Percentiles rank a stretch among this genome's conserved stretches.
phyloP scores from a whole-genome alignment of 805 yeast species.

The Ogataea zsoltii region DNA sequence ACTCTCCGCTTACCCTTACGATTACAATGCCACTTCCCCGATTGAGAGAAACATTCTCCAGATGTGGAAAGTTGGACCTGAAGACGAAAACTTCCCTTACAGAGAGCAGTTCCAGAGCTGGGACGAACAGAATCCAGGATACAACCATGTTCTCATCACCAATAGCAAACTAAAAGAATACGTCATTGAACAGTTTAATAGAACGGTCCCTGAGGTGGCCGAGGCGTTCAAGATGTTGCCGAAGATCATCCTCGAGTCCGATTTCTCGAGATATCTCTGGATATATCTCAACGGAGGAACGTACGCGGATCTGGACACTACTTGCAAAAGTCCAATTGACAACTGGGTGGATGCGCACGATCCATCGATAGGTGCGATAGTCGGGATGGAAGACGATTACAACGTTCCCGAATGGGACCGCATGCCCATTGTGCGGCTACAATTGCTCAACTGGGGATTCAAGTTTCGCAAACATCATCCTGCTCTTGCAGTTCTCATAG shows the following conservation, averaged over 20 bases:
- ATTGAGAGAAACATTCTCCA: slow-evolving; percentile 24
- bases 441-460: slow-evolving; percentile 54
- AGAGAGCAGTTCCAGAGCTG: slow-evolving; percentile 11
- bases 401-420: slow-evolving; percentile 46
- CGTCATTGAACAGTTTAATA: slow-evolving; percentile 14
- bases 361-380: slow-evolving; percentile 45
- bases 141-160: slow-evolving; percentile 14
- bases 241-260: slow-evolving; percentile 46
- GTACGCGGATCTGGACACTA: slow-evolving; percentile 54
- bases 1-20: slow-evolving; percentile 9
- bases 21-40: slow-evolving; percentile 5
- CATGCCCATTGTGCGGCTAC: slow-evolving; percentile 44
- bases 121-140: slow-evolving; percentile 19
- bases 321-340: slow-evolving; percentile 41
- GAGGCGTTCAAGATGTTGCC: slow-evolving; percentile 49
- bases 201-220: slow-evolving; percentile 43
- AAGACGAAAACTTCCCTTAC: slow-evolving; percentile 15
- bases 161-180: slow-evolving; percentile 10
- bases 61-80: slow-evolving; percentile 23
- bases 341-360: slow-evolving; percentile 52
- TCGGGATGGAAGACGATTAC: slow-evolving; percentile 50
- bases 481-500: slow-evolving; percentile 47
- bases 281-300: slow-evolving; percentile 53
- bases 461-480: slow-evolving; percentile 61
- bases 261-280: slow-evolving; percentile 51